phyloP scores from a whole-genome alignment of 495 filamentous ascomycete species.

The Staphylotrichum tortipilum region DNA sequence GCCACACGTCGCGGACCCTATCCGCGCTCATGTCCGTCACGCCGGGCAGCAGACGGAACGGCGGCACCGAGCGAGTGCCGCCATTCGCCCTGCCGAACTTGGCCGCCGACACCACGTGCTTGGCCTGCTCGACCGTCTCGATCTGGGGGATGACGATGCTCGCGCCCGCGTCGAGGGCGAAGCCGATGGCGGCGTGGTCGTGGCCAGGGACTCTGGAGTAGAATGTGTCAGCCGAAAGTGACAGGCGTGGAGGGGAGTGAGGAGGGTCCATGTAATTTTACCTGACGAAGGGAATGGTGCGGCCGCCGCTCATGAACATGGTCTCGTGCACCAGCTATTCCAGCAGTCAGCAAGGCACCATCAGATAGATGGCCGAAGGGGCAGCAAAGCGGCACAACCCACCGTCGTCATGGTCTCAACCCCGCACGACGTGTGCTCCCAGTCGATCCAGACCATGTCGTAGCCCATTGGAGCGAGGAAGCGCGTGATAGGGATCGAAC shows the following conservation, averaged over 20 bases:
- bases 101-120: constrained; percentile 34
- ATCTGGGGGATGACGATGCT: constrained; percentile 38
- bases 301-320: constrained; percentile 33
- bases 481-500: constrained; percentile 27
- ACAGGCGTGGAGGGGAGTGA: too few relatives aligned
- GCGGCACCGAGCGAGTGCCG: constrained; percentile 37
- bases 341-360: not conserved
- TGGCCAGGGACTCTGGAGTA: constrained; percentile 31
- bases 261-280: too few relatives aligned
- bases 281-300: constrained; percentile 33
- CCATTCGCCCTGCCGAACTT: constrained; percentile 27
- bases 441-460: constrained; percentile 38
- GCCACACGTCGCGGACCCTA: constrained; percentile 22
- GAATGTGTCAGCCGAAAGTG: not conserved
- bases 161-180: constrained; percentile 40
- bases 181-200: constrained; percentile 40
- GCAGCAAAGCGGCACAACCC: not conserved
- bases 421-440: constrained; percentile 36
- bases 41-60: constrained; percentile 30
- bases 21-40: constrained; percentile 25
- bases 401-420: constrained; percentile 41
- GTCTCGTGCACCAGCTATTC: constrained; percentile 37
- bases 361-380: too few relatives aligned
- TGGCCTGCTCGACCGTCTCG: constrained; percentile 39
- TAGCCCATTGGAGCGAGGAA: constrained; percentile 31